Evolutionary conservation across 2,329 filamentous ascomycete species (phyloP).

Genomic region (Fusarium sp.): DNA sequence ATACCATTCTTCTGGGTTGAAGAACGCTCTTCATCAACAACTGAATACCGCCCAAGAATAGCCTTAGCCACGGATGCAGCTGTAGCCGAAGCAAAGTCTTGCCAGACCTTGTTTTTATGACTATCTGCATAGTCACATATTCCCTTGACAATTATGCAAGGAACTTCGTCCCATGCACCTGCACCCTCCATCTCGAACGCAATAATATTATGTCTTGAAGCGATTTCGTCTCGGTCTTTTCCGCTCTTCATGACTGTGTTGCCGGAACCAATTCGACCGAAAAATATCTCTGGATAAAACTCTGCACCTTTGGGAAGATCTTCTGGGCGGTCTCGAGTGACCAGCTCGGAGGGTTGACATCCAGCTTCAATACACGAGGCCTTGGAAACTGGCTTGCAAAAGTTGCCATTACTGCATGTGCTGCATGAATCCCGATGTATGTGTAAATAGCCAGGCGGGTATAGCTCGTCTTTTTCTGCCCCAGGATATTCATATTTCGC

Average conservation of each 20-base stretch:
- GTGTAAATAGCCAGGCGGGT: background rate
- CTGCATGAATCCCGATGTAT: background rate
- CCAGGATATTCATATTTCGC: conserved; percentile 7
- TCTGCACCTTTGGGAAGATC: no score
- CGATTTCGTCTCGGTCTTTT: conserved; percentile 51
- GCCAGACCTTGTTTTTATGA: conserved; percentile 8
- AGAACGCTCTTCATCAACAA: rapidly evolving
- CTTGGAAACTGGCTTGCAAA: background rate
- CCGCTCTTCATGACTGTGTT: conserved; percentile 56
- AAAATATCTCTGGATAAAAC: background rate
- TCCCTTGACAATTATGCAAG: conserved; percentile 54
- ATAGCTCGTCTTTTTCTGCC: background rate
- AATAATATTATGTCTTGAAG: conserved; percentile 29
- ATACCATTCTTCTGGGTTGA: background rate
- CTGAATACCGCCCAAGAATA: background rate
- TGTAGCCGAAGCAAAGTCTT: conserved; percentile 13
- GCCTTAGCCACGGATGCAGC: conserved; percentile 10
- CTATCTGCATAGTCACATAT: conserved; percentile 15
- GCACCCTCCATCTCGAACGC: conserved; percentile 54
- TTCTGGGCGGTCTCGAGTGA: background rate
- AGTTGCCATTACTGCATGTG: background rate
- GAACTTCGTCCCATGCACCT: conserved; percentile 51
- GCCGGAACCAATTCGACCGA: conserved; percentile 51
- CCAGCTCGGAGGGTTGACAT: background rate
- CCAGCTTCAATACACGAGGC: background rate